Evolutionary conservation across 768 basidiomycete species (phyloP), one percentile per base, ranked within the genome.

Genomic region (Boletellus sp.): DNA sequence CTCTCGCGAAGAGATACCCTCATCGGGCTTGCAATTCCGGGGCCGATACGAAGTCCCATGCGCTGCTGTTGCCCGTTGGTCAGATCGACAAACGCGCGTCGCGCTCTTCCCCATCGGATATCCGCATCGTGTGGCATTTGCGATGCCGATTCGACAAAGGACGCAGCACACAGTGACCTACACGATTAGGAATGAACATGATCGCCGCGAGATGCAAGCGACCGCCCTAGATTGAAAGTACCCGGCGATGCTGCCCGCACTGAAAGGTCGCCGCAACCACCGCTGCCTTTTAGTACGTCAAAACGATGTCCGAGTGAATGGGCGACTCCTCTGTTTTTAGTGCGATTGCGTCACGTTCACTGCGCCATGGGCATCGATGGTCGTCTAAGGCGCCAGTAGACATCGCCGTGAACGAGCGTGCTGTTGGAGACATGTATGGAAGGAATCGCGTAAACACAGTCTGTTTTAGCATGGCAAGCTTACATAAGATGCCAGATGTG

Each of bases 361-460:
- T 7, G 82, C 79, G 45, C 84, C 83, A 55, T 80, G 84, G 0
- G 83, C 81, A 49, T 84, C 84, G 11, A 84, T 71, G 0, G 77
- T 74, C 0, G 82, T 28, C 77, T 10, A 85, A 63, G 0, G 80
- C 78, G 44, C 78, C 80, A 6, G 81, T 81, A 47, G 80, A 85
- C 3, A 79, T 78, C n/a, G 74, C 72, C 24, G 74, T 68, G 26
- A 81, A 62, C 48, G 80, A 80, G 10, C 69, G 68, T 31, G 71
- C 81, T 82, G 28, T 7, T 28, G 28, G 28, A 47, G 13, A 20
- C 19, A n/a, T 33, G n/a, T n/a, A n/a, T n/a, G n/a, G n/a, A n/a
- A n/a, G n/a, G n/a, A n/a, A n/a, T n/a, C n/a, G n/a, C n/a, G n/a
- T n/a, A n/a, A n/a, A n/a, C n/a, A n/a, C n/a, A n/a, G n/a, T n/a